These are phyloP conservation scores for Colletotrichum plurivorum DNA, from an alignment of 2,329 filamentous ascomycete genomes.

Conservation along the genomic window DNA sequence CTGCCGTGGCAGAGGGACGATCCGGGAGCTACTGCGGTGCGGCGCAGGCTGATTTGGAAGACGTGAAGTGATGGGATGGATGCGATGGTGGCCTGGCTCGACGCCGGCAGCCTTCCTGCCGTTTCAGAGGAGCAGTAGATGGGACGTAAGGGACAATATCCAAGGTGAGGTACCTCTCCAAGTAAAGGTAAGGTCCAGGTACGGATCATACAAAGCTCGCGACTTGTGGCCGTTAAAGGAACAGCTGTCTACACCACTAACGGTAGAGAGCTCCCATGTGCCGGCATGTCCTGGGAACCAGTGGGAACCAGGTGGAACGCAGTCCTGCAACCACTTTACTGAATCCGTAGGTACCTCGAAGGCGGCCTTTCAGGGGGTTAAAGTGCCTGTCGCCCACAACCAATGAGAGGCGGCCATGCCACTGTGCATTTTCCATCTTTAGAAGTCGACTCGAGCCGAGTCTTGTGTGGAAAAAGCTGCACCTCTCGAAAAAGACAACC, in stretches of 20 bases:
- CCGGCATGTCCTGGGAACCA: no score
- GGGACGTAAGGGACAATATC: neutral
- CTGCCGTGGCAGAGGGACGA: constrained; percentile 19
- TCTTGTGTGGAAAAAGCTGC: neutral
- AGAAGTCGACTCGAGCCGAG: constrained; percentile 10
- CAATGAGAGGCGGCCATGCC: constrained; percentile 24
- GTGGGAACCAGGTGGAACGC: no score
- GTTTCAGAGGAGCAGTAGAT: constrained; percentile 26
- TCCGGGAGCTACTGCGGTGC: constrained; percentile 30
- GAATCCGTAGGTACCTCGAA: no score
- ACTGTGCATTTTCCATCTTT: constrained; percentile 29
- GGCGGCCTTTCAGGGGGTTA: constrained; percentile 18
- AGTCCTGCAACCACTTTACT: no score
- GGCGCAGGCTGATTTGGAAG: neutral
- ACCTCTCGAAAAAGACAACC: neutral
- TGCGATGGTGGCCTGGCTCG: neutral
- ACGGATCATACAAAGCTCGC: no score
- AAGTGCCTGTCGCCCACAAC: constrained; percentile 12
- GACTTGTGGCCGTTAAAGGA: no score
- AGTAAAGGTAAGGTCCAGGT: no score
- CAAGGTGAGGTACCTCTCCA: no score
- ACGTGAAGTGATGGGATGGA: neutral
- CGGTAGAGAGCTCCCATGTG: no score
- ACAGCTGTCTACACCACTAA: no score
- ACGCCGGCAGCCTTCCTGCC: constrained; percentile 11